phyloP scores from a whole-genome alignment of 1,284 basidiomycete genomes.

The Ustilago loliicola region DNA sequence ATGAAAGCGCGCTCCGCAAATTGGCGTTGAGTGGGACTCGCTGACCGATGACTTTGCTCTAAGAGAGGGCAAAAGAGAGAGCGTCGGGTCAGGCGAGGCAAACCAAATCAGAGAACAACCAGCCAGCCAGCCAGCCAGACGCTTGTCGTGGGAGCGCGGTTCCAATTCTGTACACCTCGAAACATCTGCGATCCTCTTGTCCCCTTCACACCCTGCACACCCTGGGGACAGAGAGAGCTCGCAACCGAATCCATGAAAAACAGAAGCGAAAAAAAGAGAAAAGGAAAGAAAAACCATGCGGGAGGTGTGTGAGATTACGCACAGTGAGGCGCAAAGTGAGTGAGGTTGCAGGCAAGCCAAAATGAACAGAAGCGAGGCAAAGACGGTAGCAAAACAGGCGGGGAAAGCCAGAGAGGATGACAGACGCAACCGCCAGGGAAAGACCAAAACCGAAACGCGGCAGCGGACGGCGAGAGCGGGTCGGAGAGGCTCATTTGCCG shows the following conservation, averaged over 20 bases:
- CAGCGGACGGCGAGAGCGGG: conserved; percentile 1
- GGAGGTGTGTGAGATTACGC: background rate
- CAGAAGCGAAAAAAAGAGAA: background rate
- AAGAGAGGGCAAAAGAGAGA: too few species aligned
- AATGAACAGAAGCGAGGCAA: background rate
- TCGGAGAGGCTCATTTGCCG: background rate
- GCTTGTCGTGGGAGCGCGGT: too few species aligned
- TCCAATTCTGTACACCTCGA: too few species aligned
- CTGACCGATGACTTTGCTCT: too few species aligned
- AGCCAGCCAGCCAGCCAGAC: background rate
- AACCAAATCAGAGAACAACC: background rate
- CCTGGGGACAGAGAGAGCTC: background rate
- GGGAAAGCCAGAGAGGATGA: too few species aligned
- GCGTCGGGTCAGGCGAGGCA: background rate
- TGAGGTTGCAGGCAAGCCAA: background rate
- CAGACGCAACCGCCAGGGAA: too few species aligned
- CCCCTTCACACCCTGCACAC: too few species aligned
- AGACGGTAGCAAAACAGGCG: too few species aligned
- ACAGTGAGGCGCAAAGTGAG: background rate
- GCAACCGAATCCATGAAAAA: background rate
- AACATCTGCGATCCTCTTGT: background rate
- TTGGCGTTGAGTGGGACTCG: background rate
- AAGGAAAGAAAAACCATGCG: background rate
- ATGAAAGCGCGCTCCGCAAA: conserved; percentile 1
- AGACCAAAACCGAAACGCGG: background rate